Base-by-base conservation (phyloP, 108 stramenopile genomes). In the Seminavis robusta region DNA sequence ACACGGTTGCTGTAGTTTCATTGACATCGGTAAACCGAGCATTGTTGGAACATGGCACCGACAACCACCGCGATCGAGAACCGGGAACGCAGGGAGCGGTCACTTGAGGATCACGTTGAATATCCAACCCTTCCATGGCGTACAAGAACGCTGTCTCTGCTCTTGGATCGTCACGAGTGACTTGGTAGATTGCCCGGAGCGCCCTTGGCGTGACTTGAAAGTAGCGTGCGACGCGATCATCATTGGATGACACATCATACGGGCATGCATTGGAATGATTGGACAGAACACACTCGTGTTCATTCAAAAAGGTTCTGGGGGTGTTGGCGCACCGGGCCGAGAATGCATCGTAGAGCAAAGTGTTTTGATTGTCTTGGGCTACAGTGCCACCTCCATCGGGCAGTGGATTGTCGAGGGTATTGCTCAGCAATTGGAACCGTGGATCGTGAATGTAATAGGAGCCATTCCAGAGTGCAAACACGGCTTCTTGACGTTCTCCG, bases 271-370 rank as follows among this genome's bases (percentile, higher is more conserved):
- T 61, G 1, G 34, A 5, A 15, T 21, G 10, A 17, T 38, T 47
- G 8, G 67, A 68, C 25, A 79, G 21, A 19, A 38, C 33, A 59
- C 83, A 84, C 13, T 33, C n/a, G 25, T 77, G 59, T 55, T 84
- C 83, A 44, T 84, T 84, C 32, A 79, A 39, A 39, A 76, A 84
- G 17, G 59, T 80, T 28, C 63, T 55, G 21, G 63, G 65, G 24
- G 58, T 66, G 46, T 77, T 80, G 13, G 64, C 49, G 64, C 83
- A 84, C 8, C 30, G 50, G 1, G 54, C 63, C 50, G 33, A 41
- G 24, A 50, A 27, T 29, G 17, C 31, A 21, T 62, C 50, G 2
- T 20, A 28, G 23, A 36, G 7, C 13, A 20, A 29, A 13, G 47
- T 21, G 4, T 30, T 4, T 16, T 17, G 30, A 52, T 52, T 52